Conservation (phyloP, 2,329 filamentous ascomycete species). For the Pseudogymnoascus sp. region DNA sequence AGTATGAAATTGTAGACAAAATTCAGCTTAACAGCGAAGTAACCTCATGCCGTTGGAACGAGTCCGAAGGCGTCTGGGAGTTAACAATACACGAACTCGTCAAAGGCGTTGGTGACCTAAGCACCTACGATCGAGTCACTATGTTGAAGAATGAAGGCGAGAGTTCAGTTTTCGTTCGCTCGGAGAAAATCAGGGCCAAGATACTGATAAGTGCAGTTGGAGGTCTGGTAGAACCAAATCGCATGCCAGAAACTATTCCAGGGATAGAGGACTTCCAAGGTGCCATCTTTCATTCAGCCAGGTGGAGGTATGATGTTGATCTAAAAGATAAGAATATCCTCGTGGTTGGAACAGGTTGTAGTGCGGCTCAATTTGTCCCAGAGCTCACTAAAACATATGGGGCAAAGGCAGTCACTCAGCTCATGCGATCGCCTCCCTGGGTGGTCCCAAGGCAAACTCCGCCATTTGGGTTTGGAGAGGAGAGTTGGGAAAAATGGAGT, state of each 20-base stretch:
- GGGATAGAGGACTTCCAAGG: slow-evolving; percentile 47
- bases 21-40: slow-evolving; percentile 52
- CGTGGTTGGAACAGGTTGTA: slow-evolving; percentile 51
- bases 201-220: slow-evolving; percentile 48
- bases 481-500: slow-evolving; percentile 39
- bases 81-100: slow-evolving; percentile 42
- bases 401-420: slow-evolving; percentile 49
- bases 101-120: slow-evolving; percentile 46
- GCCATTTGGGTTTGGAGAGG: slow-evolving; percentile 28
- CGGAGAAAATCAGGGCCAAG: slow-evolving; percentile 45
- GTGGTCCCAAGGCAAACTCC: slow-evolving; percentile 36
- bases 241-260: slow-evolving; percentile 41
- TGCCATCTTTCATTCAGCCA: slow-evolving; percentile 48
- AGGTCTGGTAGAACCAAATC: slow-evolving; percentile 46
- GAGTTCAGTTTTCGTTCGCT: slow-evolving; percentile 40
- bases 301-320: slow-evolving; percentile 46
- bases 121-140: slow-evolving; percentile 37
- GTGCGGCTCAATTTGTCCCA: slow-evolving; percentile 49
- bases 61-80: slow-evolving; percentile 47
- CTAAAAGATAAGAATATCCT: slow-evolving; percentile 47
- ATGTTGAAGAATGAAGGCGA: slow-evolving; percentile 37
- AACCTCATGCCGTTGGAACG: slow-evolving; percentile 42
- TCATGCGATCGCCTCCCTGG: slow-evolving; percentile 53
- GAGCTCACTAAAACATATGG: slow-evolving; percentile 35
- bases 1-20: slow-evolving; percentile 46